Base-by-base conservation (phyloP, 2,329 filamentous ascomycete genomes). In the Aplosporella prunicola region DNA sequence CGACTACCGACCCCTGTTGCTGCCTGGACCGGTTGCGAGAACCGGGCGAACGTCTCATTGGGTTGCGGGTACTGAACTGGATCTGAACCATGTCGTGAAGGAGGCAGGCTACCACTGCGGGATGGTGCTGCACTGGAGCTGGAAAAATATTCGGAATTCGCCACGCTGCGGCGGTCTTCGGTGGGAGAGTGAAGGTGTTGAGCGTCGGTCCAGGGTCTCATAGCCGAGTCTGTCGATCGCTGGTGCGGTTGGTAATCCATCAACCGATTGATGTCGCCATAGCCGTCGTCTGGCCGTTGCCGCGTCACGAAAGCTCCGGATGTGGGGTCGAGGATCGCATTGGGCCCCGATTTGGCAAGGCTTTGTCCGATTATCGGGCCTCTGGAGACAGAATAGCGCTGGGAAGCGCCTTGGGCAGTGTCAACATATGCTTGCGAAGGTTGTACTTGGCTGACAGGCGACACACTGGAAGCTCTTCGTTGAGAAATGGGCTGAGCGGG, bases 91-190 rank as follows among this genome's bases (percentile, higher is more conserved):
- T 74, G 68, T 32, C 71, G 66, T 23, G 75, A 76, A 2, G 74
- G 66, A 29, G 75, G 72, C 31, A 74, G 58, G 52, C 67, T 75
- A 27, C 63, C 58, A 41, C 76, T 74, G 42, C 72, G 65, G n/a
- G 72, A 69, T 3, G 62, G 53, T 13, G 63, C 58, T 32, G 60
- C 60, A 32, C 67, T 67, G 2, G 56, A 55, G 11, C 62, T 51
- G 22, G 53, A 57, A 43, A 68, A 63, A 48, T 67, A 73, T 7
- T 65, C 59, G 4, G 60, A 57, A 26, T 55, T 54, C 32, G 56
- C 53, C 15, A 57, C 50, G 35, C 62, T 57, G 18, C 58, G 53
- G 22, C 62, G 51, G 32, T 64, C 63, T 23, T 66, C 62, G 29
- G 49, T 61, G 3, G 64, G 64, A 15, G 64, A 66, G 20, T 60